A percentile compares a stretch with the other conserved stretches of the same genome.
phyloP scores from a whole-genome alignment of 257 asterid genomes.

The Leonotis leonurus region DNA sequence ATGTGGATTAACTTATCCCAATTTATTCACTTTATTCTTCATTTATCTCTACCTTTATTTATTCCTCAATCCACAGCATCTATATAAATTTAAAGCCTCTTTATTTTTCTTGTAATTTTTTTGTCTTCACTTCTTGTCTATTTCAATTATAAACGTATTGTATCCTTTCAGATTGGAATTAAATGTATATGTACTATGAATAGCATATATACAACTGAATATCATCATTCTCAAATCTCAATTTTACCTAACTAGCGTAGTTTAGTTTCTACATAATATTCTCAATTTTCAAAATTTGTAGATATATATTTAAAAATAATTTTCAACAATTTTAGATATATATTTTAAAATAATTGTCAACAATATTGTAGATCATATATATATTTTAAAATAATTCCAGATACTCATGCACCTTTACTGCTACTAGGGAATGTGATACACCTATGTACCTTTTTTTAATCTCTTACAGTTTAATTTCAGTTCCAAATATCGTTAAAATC shows the following conservation, averaged over 20 bases:
- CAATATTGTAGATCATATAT: too few species aligned
- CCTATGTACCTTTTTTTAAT: background rate
- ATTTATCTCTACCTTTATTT: slow-evolving; percentile 44
- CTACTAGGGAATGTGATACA: background rate
- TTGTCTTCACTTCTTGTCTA: slow-evolving; percentile 35
- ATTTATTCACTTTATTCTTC: slow-evolving; percentile 37
- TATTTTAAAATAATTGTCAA: too few species aligned
- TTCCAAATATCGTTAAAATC: background rate
- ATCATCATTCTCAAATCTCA: too few species aligned
- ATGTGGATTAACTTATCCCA: slow-evolving; percentile 29
- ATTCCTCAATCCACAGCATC: slow-evolving; percentile 38
- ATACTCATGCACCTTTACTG: too few species aligned
- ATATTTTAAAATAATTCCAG: too few species aligned
- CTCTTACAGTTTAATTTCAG: background rate
- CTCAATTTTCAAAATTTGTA: background rate
- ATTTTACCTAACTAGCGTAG: too few species aligned
- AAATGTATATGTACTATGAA: too few species aligned
- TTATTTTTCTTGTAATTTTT: slow-evolving; percentile 25
- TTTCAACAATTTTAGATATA: too few species aligned
- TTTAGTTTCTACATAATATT: background rate
- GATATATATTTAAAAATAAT: too few species aligned
- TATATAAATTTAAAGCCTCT: slow-evolving; percentile 22
- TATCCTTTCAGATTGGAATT: background rate
- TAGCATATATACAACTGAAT: too few species aligned
- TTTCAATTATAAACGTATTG: background rate